These are phyloP conservation scores for Globisporangium heterothallicum DNA, from an alignment of 352 stramenopile species.

Conservation along the genomic window DNA sequence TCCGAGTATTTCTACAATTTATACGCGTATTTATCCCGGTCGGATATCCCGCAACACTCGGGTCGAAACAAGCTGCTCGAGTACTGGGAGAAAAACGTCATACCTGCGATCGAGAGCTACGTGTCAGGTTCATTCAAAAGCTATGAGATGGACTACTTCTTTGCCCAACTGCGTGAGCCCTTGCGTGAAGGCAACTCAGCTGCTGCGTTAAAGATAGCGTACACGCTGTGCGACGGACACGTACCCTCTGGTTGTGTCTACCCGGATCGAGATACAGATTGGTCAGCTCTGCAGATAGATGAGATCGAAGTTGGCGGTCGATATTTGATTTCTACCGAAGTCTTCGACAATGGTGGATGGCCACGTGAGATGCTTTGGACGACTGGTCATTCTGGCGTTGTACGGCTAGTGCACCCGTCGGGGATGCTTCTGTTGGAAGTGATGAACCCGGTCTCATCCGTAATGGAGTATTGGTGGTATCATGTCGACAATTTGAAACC, in stretches of 20 bases:
- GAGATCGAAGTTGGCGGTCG: conserved; percentile 59
- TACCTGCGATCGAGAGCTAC: conserved; percentile 77
- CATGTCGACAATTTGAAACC: conserved; percentile 45
- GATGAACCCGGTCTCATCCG: conserved; percentile 36
- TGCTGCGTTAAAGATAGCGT: conserved; percentile 74
- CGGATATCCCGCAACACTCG: conserved; percentile 60
- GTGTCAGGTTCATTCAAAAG: conserved; percentile 79
- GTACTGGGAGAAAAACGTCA: conserved; percentile 84
- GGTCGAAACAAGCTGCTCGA: conserved; percentile 78
- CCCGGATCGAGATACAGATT: conserved; percentile 74
- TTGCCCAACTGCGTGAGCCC: conserved; percentile 71
- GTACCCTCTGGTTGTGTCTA: conserved; percentile 75
- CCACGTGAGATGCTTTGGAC: conserved; percentile 60
- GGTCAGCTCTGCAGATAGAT: conserved; percentile 68
- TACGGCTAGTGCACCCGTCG: conserved; percentile 41
- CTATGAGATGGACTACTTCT: conserved; percentile 87
- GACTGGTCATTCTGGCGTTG: conserved; percentile 44
- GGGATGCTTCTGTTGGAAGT: conserved; percentile 65
- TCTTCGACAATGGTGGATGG: conserved; percentile 33
- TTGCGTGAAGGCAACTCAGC: conserved; percentile 68
- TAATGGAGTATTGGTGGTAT: conserved; percentile 69
- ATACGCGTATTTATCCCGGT: conserved; percentile 57
- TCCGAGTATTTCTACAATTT: conserved; percentile 66
- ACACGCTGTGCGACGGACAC: conserved; percentile 74
- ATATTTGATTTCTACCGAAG: conserved; percentile 42